phyloP scores from a whole-genome alignment of 306 rosid genomes.

The Cicer bijugum region DNA sequence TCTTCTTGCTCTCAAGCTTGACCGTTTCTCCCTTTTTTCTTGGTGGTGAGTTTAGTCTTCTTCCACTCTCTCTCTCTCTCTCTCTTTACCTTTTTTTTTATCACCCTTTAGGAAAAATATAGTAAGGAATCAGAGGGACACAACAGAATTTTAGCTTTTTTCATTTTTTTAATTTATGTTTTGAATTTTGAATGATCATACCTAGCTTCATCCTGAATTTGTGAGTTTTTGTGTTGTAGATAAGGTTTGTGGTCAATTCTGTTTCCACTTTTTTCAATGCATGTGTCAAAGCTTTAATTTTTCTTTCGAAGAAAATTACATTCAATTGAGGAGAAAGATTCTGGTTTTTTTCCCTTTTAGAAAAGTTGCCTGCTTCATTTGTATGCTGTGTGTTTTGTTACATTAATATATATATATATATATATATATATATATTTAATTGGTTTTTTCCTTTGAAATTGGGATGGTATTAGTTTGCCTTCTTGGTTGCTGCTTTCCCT shows the following conservation, averaged over 20 bases:
- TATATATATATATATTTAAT: not conserved
- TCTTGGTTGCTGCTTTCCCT: constrained; percentile 17
- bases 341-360: not conserved
- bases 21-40: constrained; percentile 50
- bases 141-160: constrained; percentile 26
- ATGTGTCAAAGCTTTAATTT: constrained; percentile 20
- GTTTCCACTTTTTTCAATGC: constrained; percentile 41
- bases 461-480: constrained; percentile 20
- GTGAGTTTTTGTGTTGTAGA: constrained; percentile 10
- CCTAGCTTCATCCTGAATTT: not conserved
- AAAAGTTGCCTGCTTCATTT: constrained; percentile 8
- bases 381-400: constrained; percentile 29
- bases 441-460: not conserved
- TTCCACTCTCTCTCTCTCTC: not conserved
- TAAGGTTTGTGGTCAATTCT: constrained; percentile 28
- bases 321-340: not conserved
- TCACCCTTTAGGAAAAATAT: constrained; percentile 34
- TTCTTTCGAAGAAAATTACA: constrained; percentile 34
- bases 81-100: not conserved
- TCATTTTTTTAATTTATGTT: constrained; percentile 13
- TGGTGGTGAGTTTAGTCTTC: constrained; percentile 70
- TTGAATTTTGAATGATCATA: not conserved
- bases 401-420: not conserved
- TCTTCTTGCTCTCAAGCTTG: constrained; percentile 71
- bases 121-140: not conserved